phyloP scores from a whole-genome alignment of 495 filamentous ascomycete species.

The Thermochaetoides thermophila region DNA sequence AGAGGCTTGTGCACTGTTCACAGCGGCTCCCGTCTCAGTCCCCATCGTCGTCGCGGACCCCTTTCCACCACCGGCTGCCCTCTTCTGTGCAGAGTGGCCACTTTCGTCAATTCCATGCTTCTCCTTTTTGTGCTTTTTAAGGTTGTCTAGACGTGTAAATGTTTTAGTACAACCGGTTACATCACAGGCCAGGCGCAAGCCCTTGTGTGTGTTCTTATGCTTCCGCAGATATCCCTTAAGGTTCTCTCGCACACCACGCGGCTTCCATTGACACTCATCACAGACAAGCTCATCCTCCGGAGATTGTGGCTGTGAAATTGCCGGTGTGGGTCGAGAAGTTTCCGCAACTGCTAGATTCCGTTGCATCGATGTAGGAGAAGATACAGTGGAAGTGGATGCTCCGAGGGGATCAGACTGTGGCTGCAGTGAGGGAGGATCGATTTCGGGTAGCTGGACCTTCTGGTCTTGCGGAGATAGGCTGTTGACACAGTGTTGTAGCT shows the following conservation, averaged over 20 bases:
- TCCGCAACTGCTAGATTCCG: constrained; percentile 5
- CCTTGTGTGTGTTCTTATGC: constrained; percentile 26
- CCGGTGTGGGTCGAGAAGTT: constrained; percentile 6
- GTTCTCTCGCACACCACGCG: constrained; percentile 21
- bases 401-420: too few species aligned
- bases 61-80: too few species aligned
- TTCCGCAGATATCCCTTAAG: constrained; percentile 25
- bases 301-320: neutral
- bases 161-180: constrained; percentile 20
- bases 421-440: too few species aligned
- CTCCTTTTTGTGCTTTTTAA: constrained; percentile 27
- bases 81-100: constrained; percentile 10
- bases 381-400: too few species aligned
- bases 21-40: too few species aligned
- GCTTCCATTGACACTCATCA: constrained; percentile 25
- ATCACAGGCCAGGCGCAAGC: constrained; percentile 19
- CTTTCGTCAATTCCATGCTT: constrained; percentile 22
- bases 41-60: too few species aligned
- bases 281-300: constrained; percentile 19
- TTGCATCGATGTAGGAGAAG: neutral
- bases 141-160: constrained; percentile 30
- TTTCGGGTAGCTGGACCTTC: too few species aligned
- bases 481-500: too few species aligned
- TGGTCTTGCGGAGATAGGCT: too few species aligned
- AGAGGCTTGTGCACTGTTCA: too few species aligned